A percentile compares a stretch with the other conserved stretches of the same genome.
phyloP scores from a whole-genome alignment of 2,329 filamentous ascomycete genomes.

The Sodiomyces alkalinus region DNA sequence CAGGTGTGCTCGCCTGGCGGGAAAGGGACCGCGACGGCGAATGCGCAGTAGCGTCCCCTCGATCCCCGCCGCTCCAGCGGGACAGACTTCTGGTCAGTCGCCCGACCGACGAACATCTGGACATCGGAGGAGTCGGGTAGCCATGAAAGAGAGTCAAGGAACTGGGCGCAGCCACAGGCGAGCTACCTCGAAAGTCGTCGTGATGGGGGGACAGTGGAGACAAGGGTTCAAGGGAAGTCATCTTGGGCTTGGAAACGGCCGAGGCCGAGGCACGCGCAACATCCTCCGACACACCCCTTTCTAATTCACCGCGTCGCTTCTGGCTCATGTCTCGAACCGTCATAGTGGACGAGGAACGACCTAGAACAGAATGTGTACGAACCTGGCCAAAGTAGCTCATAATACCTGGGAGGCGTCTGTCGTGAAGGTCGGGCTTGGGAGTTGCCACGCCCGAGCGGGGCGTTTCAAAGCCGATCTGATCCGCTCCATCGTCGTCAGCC shows the following conservation, averaged over 20 bases:
- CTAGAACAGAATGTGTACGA: constrained; percentile 58
- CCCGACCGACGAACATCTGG: constrained; percentile 8
- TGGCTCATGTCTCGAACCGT: not conserved
- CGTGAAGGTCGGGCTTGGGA: constrained; percentile 80
- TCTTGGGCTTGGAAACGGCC: not conserved
- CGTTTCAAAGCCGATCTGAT: constrained; percentile 71
- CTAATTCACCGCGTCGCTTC: too few relatives aligned
- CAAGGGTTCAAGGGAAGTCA: constrained; percentile 3
- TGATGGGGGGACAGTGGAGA: constrained; percentile 5
- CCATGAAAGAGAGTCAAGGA: constrained; percentile 5
- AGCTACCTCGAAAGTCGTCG: constrained; percentile 2
- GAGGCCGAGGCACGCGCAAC: too few relatives aligned
- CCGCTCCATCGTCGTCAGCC: constrained; percentile 54
- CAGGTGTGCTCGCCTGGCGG: constrained; percentile 27
- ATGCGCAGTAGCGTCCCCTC: constrained; percentile 16
- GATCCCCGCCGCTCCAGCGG: constrained; percentile 12
- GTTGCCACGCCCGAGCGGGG: constrained; percentile 86
- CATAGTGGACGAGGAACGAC: not conserved
- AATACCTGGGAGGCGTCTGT: constrained; percentile 91
- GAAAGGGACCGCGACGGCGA: constrained; percentile 19
- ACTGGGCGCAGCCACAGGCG: constrained; percentile 4
- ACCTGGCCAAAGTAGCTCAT: constrained; percentile 99
- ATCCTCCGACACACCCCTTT: too few relatives aligned
- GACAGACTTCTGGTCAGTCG: constrained; percentile 15
- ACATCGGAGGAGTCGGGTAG: constrained; percentile 9